Evolutionary conservation across 768 basidiomycete species (phyloP).

Genomic region (Calocybe indica): DNA sequence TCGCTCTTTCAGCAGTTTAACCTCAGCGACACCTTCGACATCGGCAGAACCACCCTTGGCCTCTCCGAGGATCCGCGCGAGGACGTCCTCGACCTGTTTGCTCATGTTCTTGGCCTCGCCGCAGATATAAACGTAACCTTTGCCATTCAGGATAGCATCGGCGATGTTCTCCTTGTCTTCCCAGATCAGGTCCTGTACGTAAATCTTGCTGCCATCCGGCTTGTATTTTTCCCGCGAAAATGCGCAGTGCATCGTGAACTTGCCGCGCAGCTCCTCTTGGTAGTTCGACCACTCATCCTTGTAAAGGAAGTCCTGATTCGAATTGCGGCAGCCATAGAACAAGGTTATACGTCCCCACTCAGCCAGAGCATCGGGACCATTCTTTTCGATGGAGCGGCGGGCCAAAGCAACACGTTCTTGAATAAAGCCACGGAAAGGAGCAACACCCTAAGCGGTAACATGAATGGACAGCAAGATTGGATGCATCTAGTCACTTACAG

Average conservation of each 20-base stretch:
- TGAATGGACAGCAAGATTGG: conserved; percentile 5
- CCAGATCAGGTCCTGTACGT: conserved; percentile 97
- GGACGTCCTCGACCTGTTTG: conserved; percentile 87
- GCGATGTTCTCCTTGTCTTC: conserved; percentile 79
- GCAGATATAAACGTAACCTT: conserved; percentile 97
- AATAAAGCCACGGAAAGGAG: conserved; percentile 98
- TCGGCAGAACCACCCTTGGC: conserved; percentile 88
- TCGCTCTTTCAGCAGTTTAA: conserved; percentile 94
- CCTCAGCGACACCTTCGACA: conserved; percentile 85
- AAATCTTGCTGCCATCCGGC: conserved; percentile 91
- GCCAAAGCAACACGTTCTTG: conserved; percentile 97
- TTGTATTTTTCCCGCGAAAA: conserved; percentile 92
- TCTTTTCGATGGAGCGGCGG: conserved; percentile 91
- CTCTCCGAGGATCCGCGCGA: conserved; percentile 81
- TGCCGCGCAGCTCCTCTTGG: conserved; percentile 79
- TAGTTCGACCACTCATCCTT: conserved; percentile 94
- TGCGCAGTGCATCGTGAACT: conserved; percentile 83
- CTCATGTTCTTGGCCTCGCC: conserved; percentile 97
- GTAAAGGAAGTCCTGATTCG: conserved; percentile 89
- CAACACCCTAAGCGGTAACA: conserved; percentile 69
- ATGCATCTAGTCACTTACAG: conserved; percentile 50
- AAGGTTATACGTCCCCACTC: conserved; percentile 96
- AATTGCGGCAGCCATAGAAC: conserved; percentile 94
- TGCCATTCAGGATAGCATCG: conserved; percentile 85
- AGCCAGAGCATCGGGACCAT: conserved; percentile 84